These are phyloP conservation scores for Silene uniflora DNA, from an alignment of 148 eudicot genomes.

Conservation along the genomic window DNA sequence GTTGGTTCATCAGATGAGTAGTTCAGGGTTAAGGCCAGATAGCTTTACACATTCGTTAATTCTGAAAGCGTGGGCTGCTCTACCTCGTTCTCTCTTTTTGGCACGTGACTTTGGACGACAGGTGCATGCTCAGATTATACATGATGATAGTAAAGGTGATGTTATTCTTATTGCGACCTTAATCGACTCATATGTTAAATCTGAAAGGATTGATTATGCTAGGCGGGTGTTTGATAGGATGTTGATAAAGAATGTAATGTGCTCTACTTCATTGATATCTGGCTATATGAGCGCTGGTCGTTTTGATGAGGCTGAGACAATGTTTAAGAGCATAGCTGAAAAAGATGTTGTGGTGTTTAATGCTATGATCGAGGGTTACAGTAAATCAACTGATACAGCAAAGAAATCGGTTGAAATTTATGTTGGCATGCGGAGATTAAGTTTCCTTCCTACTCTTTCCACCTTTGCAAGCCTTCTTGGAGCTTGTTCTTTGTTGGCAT, in stretches of 20 bases:
- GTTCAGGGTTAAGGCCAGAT: conserved; percentile 50
- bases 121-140: conserved; percentile 67
- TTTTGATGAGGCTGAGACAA: conserved; percentile 58
- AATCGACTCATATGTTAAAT: conserved; percentile 79
- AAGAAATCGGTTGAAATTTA: conserved; percentile 55
- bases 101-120: conserved; percentile 44
- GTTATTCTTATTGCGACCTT: conserved; percentile 57
- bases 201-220: conserved; percentile 55
- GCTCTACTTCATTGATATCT: conserved; percentile 75
- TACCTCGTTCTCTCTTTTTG: conserved; percentile 16
- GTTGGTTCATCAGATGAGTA: conserved; percentile 42
- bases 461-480: conserved; percentile 83
- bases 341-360: conserved; percentile 87
- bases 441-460: conserved; percentile 64
- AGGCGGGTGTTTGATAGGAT: conserved; percentile 69
- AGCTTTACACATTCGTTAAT: conserved; percentile 72
- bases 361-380: conserved; percentile 98
- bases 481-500: conserved; percentile 65
- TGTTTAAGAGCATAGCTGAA: conserved; percentile 43
- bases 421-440: conserved; percentile 56
- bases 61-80: conserved; percentile 59
- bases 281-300: conserved; percentile 64
- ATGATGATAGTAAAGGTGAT: conserved; percentile 41
- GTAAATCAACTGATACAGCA: conserved; percentile 63
- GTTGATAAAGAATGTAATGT: conserved; percentile 59